Conservation (phyloP, 2,329 filamentous ascomycete genomes). For the Amylocarpus encephaloides region DNA sequence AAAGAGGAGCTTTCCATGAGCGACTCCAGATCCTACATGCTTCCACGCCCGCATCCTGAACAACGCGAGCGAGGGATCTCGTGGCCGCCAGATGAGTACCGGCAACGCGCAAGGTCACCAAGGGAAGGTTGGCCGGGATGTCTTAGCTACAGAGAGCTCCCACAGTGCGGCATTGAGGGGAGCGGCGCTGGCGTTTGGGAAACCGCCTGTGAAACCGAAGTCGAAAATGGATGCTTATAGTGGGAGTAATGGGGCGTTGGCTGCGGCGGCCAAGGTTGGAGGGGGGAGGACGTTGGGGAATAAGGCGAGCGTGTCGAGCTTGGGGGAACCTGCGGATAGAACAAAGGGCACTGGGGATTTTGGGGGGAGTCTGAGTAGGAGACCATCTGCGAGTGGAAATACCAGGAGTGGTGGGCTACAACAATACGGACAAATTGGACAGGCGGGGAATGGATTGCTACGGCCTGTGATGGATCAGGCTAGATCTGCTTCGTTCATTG, state of each 20-base stretch:
- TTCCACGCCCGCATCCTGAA: slow-evolving; percentile 17
- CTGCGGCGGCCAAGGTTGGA: slow-evolving; percentile 38
- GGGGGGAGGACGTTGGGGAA: not conserved
- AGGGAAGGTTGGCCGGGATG: slow-evolving; percentile 12
- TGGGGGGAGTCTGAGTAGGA: slow-evolving; percentile 18
- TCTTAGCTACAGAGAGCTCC: slow-evolving; percentile 9
- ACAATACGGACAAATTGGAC: slow-evolving; percentile 1
- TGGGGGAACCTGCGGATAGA: not conserved
- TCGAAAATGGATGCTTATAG: slow-evolving; percentile 33
- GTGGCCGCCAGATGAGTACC: slow-evolving; percentile 7
- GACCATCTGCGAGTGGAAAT: slow-evolving; percentile 10
- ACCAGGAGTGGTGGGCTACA: slow-evolving; percentile 13
- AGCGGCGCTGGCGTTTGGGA: slow-evolving; percentile 42
- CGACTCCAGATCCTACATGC: not conserved
- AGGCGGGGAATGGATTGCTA: slow-evolving; percentile 12
- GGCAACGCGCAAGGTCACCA: not conserved
- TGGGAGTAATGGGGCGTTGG: slow-evolving; percentile 38
- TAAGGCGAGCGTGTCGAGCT: not conserved
- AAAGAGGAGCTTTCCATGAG: not conserved
- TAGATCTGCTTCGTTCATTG: slow-evolving; percentile 54
- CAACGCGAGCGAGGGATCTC: slow-evolving; percentile 13
- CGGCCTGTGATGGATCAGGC: slow-evolving; percentile 12
- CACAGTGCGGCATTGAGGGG: slow-evolving; percentile 42
- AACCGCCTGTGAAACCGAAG: slow-evolving; percentile 36
- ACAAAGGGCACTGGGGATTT: slow-evolving; percentile 14